Evolutionary conservation across 2,329 filamentous ascomycete species (phyloP), one percentile per base, ranked within the genome.

Genomic region (Hymenoscyphus scutula): DNA sequence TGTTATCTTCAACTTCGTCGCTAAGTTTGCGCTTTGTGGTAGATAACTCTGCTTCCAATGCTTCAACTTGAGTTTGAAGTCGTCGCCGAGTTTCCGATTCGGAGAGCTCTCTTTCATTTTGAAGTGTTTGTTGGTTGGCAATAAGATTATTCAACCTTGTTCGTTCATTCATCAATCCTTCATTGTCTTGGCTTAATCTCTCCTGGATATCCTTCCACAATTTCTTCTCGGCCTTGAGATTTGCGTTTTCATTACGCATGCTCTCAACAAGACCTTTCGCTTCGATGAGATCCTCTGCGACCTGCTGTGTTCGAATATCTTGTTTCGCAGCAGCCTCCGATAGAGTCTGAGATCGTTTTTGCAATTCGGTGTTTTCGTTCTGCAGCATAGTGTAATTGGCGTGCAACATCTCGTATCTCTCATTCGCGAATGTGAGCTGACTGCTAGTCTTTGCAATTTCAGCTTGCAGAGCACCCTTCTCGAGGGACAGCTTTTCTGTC

Each of bases 181-280:
- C 92, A 67, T 95, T 97, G 72, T 98, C 93, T 70, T 95, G 91
- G 65, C 86, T 89, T 53, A 98, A 81, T 59, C 96, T 88, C 66
- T 90, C 89, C 74, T 98, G 93, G 37, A 97, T 96, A 61, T 89
- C 91, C 78, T 95, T 96, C 90, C 91, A 97, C 10, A 99, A 82
- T 41, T 92, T 90, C 78, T 97, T 97, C 76, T 98, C 94, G 0
- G 94, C 93, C 75, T 96, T 97, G 37, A 97, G 84, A 72, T 98
- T 97, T 17, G 92, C 89, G 60, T 89, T 92, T 74, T 99, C 95
- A 67, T 92, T 92, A 59, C 92, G 89, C 76, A 97, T 84, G 72
- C 92, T 93, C 72, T 99, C 94, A 3, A 90, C 81, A 59, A 94
- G 78, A 34, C 89, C 89, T 74, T 88, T 89, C 5, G 90, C 88